Evolutionary conservation across 1,284 basidiomycete species (phyloP).

Genomic region (Microbotryomycetes sp.): DNA sequence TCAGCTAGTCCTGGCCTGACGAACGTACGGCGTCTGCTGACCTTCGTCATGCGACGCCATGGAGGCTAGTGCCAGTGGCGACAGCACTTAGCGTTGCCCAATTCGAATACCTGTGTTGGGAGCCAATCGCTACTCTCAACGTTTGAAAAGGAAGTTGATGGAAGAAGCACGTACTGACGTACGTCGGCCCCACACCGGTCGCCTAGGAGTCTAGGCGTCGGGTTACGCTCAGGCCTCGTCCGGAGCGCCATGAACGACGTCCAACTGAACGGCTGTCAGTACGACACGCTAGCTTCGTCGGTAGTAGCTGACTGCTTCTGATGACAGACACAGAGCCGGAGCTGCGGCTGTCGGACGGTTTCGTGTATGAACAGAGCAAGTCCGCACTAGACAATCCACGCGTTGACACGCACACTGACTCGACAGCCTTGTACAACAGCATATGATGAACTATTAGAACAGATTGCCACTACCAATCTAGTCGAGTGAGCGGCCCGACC

Average conservation of each 20-base stretch:
- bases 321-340: too few relatives aligned
- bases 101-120: too few relatives aligned
- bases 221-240: background rate
- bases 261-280: background rate
- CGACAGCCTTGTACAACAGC: conserved; percentile 48
- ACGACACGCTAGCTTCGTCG: too few relatives aligned
- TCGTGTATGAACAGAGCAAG: conserved; percentile 12
- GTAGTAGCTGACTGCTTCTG: too few relatives aligned
- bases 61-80: background rate
- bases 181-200: too few relatives aligned
- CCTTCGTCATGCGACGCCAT: background rate
- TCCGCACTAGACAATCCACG: too few relatives aligned
- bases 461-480: conserved; percentile 60
- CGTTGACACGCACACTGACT: too few relatives aligned
- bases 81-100: background rate
- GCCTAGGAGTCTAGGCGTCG: too few relatives aligned
- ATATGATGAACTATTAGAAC: conserved; percentile 56
- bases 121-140: too few relatives aligned
- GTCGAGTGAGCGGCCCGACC: conserved; percentile 50
- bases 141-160: too few relatives aligned
- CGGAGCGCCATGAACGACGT: background rate
- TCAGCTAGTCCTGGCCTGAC: background rate
- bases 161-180: too few relatives aligned
- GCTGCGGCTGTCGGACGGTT: conserved; percentile 1
- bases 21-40: background rate